Percentiles rank a stretch among this genome's conserved stretches.
These are phyloP conservation scores for Inga leiocalycina DNA, from an alignment of 306 rosid genomes.

Conservation along the genomic window DNA sequence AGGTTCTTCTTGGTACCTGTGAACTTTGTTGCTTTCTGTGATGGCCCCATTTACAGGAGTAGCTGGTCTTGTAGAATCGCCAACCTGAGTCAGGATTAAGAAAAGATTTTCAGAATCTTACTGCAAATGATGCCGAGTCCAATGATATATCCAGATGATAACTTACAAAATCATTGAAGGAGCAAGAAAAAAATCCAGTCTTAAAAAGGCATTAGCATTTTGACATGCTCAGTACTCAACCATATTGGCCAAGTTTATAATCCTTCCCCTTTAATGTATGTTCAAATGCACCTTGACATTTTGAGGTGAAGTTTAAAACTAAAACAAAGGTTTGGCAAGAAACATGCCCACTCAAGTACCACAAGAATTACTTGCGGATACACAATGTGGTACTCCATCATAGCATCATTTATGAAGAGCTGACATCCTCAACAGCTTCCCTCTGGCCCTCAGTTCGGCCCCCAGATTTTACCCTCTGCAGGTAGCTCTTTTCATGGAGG, in stretches of 20 bases:
- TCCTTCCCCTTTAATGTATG: neutral
- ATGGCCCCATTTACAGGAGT: constrained; percentile 60
- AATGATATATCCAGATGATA: constrained; percentile 2
- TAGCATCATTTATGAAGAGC: neutral
- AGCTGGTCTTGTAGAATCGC: constrained; percentile 70
- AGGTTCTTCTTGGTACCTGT: constrained; percentile 65
- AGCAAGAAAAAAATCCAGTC: neutral
- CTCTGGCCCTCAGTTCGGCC: neutral
- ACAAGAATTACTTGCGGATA: neutral
- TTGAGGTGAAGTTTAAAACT: neutral
- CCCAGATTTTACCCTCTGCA: neutral
- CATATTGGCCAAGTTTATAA: constrained; percentile 3
- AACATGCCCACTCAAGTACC: neutral
- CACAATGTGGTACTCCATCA: neutral
- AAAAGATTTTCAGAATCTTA: constrained; percentile 25
- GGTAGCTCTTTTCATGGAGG: neutral
- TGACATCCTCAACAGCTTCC: neutral
- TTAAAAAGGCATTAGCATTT: neutral
- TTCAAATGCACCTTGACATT: neutral
- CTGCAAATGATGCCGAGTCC: neutral
- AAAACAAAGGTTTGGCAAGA: neutral
- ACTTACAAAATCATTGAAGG: constrained; percentile 9
- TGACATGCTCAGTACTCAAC: neutral
- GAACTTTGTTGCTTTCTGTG: constrained; percentile 55
- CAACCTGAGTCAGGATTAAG: constrained; percentile 55